Evolutionary conservation across 2,329 filamentous ascomycete genomes (phyloP), one percentile per base, ranked within the genome.

Genomic region (Cladosporium velox): DNA sequence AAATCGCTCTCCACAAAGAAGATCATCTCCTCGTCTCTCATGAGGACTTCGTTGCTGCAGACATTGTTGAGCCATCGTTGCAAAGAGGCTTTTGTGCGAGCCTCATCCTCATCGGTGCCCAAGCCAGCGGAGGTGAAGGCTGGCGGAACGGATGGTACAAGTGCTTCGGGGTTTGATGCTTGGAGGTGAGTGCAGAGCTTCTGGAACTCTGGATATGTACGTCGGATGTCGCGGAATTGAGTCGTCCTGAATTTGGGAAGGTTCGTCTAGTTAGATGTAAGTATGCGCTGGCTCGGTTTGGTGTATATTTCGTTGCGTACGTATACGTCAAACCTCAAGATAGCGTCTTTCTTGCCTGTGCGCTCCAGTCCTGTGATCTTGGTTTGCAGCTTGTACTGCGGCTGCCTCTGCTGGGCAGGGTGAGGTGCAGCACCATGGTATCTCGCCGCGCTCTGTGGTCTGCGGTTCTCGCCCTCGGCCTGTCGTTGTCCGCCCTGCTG

Each of bases 1-100:
- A 97, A 98, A 78, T 99, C 95, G 76, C 92, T 97, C 80, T 99
- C 95, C n/a, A 99, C 93, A 74, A 99, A 99, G 67, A 98, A 89
- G 5, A 97, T 88, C 88, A 98, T 94, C 80, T 99, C 95, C 69
- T 98, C 94, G 76, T 99, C 95, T 68, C 91, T 88, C 84, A 97
- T 96, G 8, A 99, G 86, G 1, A 96, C 89, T 41, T 98, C 93
- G 72, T 95, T 98, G 74, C 87, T 87, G 80, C 95, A 96, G 24
- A 99, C 90, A 67, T 91, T 91, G 78, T 96, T 97, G 73, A 99
- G 85, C 95, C 95, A 99, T 76, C 93, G 86, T 80, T 99, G 95
- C 82, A 99, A 87, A 10, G 92, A 86, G 1, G 88, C 88, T 80
- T 98, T 98, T 68, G 98, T 91, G 15, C 95, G 87, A 26, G 84